Percentiles rank a stretch among this genome's conserved stretches.
phyloP scores from a whole-genome alignment of 2,329 filamentous ascomycete genomes.

The Phyllosticta paracitricarpa region DNA sequence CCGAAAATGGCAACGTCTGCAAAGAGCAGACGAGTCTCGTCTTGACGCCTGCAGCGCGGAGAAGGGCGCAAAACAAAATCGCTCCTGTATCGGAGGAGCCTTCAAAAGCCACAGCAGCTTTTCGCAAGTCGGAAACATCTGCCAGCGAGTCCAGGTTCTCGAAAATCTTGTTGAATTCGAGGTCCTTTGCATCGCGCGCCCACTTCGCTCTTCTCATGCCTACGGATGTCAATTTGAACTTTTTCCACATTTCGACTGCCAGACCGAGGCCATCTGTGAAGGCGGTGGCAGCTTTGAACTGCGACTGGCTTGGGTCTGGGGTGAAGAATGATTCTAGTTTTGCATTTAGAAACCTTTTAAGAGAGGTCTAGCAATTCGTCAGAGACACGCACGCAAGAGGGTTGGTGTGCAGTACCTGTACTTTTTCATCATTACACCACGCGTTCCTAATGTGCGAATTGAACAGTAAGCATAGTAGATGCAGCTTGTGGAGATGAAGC shows the following conservation, averaged over 20 bases:
- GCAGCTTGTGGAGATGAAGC: conserved; percentile 73
- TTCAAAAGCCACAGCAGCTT: conserved; percentile 56
- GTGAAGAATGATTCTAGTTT: conserved; percentile 59
- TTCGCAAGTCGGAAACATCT: conserved; percentile 63
- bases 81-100: conserved; percentile 86
- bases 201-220: conserved; percentile 46
- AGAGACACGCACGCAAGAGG: not conserved
- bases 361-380: conserved; percentile 6
- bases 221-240: conserved; percentile 10
- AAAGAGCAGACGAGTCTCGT: conserved; percentile 81
- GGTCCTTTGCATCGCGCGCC: conserved; percentile 53
- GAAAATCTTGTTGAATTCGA: conserved; percentile 37
- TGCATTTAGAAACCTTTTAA: conserved; percentile 48
- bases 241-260: conserved; percentile 4
- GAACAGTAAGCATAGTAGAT: conserved; percentile 71
- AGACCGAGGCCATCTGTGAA: conserved; percentile 71
- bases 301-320: conserved; percentile 55
- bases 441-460: conserved; percentile 69
- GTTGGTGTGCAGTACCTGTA: conserved; percentile 43
- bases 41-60: conserved; percentile 73
- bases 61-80: conserved; percentile 79
- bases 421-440: conserved; percentile 73
- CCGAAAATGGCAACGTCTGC: conserved; percentile 65
- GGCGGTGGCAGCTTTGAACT: conserved; percentile 66
- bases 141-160: conserved; percentile 57